Evolutionary conservation across 768 basidiomycete genomes (phyloP), one percentile per base, ranked within the genome.

Genomic region (Termitomyces sp.): DNA sequence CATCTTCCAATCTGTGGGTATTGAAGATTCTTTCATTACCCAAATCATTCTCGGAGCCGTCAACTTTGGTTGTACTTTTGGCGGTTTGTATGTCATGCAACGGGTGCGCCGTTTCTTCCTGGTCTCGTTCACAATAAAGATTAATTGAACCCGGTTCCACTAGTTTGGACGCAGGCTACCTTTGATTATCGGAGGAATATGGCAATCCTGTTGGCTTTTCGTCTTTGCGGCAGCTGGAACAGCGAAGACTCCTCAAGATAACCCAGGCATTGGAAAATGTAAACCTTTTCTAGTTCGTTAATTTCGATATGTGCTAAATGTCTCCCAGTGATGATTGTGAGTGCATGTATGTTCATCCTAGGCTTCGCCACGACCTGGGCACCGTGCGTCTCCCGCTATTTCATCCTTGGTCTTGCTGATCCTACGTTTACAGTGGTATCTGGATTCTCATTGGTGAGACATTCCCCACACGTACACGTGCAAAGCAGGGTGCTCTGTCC

Each of bases 361-460:
- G 89, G 88, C 7, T 90, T 84, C 66, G 87, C 89, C 5, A 84
- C 77, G 75, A 89, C 89, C 36, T 88, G 85, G 87, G 86, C 82
- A 16, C 87, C 88, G 73, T 80, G 64, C 55, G 76, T 70, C 24
- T 54, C 3, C 54, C 20, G 13, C 11, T 9, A 7, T 42, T 40
- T 16, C n/a, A 33, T 44, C 12, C 28, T n/a, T 15, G 12, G 16
- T 1, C 20, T 44, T 59, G 16, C 20, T 52, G 24, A 52, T 50
- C 7, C 42, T 57, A 15, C 33, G n/a, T 42, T 40, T 16, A 36
- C 33, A 65, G 79, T n/a, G 87, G 88, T 51, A 72, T 90, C 42
- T 91, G 89, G 89, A 89, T 91, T 67, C 77, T 91, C 20, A 88
- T 87, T 59, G 89, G 88, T 40, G 89, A 91, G 72, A 89, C 87